A percentile compares a stretch with the other conserved stretches of the same genome.
phyloP scores from a whole-genome alignment of 1,284 basidiomycete species.

The Fistulinella staudtii region DNA sequence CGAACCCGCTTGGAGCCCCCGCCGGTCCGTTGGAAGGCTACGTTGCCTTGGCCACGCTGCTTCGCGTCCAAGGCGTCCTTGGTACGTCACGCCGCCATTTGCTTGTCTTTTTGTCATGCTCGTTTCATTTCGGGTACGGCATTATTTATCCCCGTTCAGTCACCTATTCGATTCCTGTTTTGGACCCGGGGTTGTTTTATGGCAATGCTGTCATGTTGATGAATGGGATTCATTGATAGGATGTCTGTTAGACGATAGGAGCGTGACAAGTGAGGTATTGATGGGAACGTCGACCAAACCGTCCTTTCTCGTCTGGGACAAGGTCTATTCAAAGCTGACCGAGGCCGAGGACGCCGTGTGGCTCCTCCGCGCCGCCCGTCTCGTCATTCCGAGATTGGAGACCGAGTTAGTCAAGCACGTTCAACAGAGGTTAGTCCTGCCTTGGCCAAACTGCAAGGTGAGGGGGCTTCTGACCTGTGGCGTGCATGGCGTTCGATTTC shows the following conservation, averaged over 20 bases:
- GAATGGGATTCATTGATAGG: not conserved
- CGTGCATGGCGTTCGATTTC: no score
- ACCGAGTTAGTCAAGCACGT: conserved; percentile 55
- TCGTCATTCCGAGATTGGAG: conserved; percentile 48
- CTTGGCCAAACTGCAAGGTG: no score
- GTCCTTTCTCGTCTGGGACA: conserved; percentile 84
- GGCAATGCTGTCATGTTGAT: not conserved
- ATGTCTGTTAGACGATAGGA: conserved; percentile 25
- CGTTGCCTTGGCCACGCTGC: conserved; percentile 64
- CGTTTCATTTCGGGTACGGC: conserved; percentile 3
- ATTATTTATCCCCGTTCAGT: not conserved
- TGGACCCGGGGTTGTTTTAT: no score
- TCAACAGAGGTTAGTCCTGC: conserved; percentile 47
- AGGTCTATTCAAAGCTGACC: conserved; percentile 72
- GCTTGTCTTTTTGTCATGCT: not conserved
- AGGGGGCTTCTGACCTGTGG: no score
- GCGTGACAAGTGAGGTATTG: conserved; percentile 45
- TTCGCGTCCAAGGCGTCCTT: conserved; percentile 53
- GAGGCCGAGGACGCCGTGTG: conserved; percentile 69
- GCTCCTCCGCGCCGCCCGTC: conserved; percentile 69
- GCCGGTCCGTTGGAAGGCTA: conserved; percentile 82
- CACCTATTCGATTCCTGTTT: no score
- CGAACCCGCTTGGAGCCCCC: conserved; percentile 53
- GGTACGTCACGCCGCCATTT: conserved; percentile 46
- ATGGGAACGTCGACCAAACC: conserved; percentile 58